A percentile compares a stretch with the other conserved stretches of the same genome.
These are phyloP conservation scores for Steccherinum ochraceum DNA, from an alignment of 768 basidiomycete genomes.

Conservation along the genomic window DNA sequence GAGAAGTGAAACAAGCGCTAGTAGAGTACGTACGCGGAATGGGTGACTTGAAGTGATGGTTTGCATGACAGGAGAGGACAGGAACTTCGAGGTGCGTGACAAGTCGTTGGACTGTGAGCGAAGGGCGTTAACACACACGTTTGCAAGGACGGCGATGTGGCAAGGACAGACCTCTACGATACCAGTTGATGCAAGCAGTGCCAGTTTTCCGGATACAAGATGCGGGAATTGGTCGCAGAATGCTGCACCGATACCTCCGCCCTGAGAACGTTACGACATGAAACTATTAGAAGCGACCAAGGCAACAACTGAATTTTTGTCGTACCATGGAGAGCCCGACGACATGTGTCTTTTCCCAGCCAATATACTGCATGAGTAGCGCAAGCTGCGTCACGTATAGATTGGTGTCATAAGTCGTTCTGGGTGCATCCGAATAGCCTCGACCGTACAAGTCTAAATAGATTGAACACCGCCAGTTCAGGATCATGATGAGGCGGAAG, in stretches of 20 bases:
- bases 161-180: constrained; percentile 49
- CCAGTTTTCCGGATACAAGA: constrained; percentile 58
- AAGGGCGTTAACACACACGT: neutral
- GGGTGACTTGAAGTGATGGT: constrained; percentile 54
- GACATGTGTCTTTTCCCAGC: constrained; percentile 61
- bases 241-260: constrained; percentile 66
- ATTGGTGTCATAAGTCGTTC: constrained; percentile 55
- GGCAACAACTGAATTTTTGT: neutral
- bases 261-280: constrained; percentile 33
- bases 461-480: neutral
- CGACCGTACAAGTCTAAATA: constrained; percentile 69
- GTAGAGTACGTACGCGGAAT: constrained; percentile 41
- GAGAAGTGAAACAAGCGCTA: neutral
- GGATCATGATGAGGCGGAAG: neutral
- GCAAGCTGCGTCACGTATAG: constrained; percentile 78
- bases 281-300: constrained; percentile 2
- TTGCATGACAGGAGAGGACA: constrained; percentile 74
- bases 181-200: constrained; percentile 64
- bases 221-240: constrained; percentile 70
- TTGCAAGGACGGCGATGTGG: neutral
- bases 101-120: constrained; percentile 50
- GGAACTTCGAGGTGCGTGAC: constrained; percentile 69
- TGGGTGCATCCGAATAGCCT: constrained; percentile 78
- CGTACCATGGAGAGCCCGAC: constrained; percentile 74
- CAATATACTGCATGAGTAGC: constrained; percentile 70